Evolutionary conservation across 1,284 basidiomycete species (phyloP).

Genomic region (Heterobasidion irregulare): DNA sequence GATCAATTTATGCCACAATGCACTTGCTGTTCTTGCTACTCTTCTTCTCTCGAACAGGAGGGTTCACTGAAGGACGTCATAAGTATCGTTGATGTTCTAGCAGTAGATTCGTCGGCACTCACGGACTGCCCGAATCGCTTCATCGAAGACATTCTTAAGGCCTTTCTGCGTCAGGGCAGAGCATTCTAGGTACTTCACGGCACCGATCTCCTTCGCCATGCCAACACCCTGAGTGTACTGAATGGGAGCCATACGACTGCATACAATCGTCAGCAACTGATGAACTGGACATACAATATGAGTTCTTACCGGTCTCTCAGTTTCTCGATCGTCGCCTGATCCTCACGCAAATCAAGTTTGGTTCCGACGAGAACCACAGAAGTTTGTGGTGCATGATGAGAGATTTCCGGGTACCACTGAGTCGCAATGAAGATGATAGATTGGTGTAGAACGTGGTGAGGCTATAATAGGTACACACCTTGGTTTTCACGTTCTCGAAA

Average conservation of each 20-base stretch:
- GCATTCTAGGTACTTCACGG: slow-evolving; percentile 96
- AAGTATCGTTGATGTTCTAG: slow-evolving; percentile 6
- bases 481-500: slow-evolving; percentile 98
- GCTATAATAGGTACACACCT: slow-evolving; percentile 41
- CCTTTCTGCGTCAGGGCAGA: slow-evolving; percentile 98
- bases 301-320: slow-evolving; percentile 74
- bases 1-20: slow-evolving; percentile 44
- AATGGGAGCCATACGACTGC: slow-evolving; percentile 90
- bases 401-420: slow-evolving; percentile 95
- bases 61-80: slow-evolving; percentile 54
- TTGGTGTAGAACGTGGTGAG: neutral
- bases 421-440: neutral
- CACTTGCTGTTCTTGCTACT: slow-evolving; percentile 38
- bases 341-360: slow-evolving; percentile 96
- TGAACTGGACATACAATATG: neutral
- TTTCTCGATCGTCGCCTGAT: slow-evolving; percentile 86
- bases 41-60: slow-evolving; percentile 47
- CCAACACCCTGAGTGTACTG: slow-evolving; percentile 84
- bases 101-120: slow-evolving; percentile 30
- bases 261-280: slow-evolving; percentile 1
- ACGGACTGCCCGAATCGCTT: slow-evolving; percentile 90
- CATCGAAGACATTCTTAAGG: slow-evolving; percentile 94
- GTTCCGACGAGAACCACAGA: slow-evolving; percentile 96
- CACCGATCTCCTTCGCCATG: slow-evolving; percentile 92
- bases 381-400: slow-evolving; percentile 93